Evolutionary conservation across 306 rosid species (phyloP), one percentile per base, ranked within the genome.

Genomic region (Betula pendula): DNA sequence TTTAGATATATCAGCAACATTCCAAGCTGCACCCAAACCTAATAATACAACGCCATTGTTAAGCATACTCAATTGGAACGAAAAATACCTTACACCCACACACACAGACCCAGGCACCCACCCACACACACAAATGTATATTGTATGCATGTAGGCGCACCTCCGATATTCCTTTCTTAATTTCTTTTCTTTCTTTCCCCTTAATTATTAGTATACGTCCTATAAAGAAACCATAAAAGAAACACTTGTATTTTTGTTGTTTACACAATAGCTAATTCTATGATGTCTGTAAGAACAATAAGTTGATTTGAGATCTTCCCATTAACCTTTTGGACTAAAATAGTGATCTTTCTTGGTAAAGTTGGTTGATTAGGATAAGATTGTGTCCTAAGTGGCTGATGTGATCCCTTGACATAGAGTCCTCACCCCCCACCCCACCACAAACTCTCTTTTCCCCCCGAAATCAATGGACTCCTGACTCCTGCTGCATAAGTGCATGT

Each of bases 21-120:
- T 92, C 98, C 98, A 95, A 74, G 97, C 98, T 33, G 97, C 99
- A 14, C 97, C 99, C 62, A 95, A 77, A 76, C 99, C 99, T 90
- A 78, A 69, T 69, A 75, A 68, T 24, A 72, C 27, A 81, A 72
- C 62, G 38, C 45, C 58, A 65, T 49, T 56, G 82, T 78, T 50
- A 80, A 72, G 78, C 4, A 19, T 44, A 40, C 60, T 53, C 29
- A 79, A 49, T 24, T 59, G 69, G 19, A 71, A 71, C 22, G 38
- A 70, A 45, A 20, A 73, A 75, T 14, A 65, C 49, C 65, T 45
- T 56, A 40, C 24, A 9, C 11, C 45, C 22, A 13, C 25, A 13
- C 33, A 38, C 5, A 35, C 40, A 0, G 40, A 35, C 43, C 10
- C 47, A 24, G 3, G 13, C 15, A 43, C 9, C 4, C 56, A 5